Evolutionary conservation across 2,329 filamentous ascomycete species (phyloP).

Genomic region (Chaetomiaceae sp.): DNA sequence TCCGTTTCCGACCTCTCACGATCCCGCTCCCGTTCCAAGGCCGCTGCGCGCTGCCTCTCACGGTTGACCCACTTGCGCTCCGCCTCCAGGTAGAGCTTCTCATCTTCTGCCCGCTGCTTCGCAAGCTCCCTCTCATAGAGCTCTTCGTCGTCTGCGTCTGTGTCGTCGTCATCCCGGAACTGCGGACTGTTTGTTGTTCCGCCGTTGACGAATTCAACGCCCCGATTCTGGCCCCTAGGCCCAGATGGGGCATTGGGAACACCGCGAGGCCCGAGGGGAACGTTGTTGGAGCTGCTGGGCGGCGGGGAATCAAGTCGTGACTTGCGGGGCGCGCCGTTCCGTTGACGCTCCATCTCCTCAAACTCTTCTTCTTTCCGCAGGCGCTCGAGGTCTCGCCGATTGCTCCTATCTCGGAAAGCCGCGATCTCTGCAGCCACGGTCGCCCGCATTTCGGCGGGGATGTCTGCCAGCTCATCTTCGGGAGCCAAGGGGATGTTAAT

Average conservation of each 20-base stretch:
- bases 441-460: conserved; percentile 92
- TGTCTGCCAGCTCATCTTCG: conserved; percentile 92
- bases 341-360: conserved; percentile 75
- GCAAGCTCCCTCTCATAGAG: conserved; percentile 67
- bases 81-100: conserved; percentile 78
- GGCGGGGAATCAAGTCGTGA: conserved; percentile 71
- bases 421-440: conserved; percentile 92
- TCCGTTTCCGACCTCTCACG: conserved; percentile 72
- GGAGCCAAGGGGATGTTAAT: conserved; percentile 82
- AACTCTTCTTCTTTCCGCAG: conserved; percentile 86
- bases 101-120: conserved; percentile 69
- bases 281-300: conserved; percentile 60
- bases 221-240: conserved; percentile 55
- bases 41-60: conserved; percentile 77
- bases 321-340: conserved; percentile 59
- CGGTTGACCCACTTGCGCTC: conserved; percentile 89
- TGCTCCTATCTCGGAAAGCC: conserved; percentile 89
- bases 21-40: conserved; percentile 77
- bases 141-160: conserved; percentile 82
- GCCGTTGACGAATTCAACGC: conserved; percentile 76
- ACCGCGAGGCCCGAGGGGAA: conserved; percentile 69
- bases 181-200: conserved; percentile 60
- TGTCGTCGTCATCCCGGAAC: conserved; percentile 76
- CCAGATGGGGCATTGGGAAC: conserved; percentile 71
- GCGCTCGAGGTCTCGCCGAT: conserved; percentile 80